These are phyloP conservation scores for Diplotaxis tenuifolia DNA, from an alignment of 345 rosid genomes.

Conservation along the genomic window DNA sequence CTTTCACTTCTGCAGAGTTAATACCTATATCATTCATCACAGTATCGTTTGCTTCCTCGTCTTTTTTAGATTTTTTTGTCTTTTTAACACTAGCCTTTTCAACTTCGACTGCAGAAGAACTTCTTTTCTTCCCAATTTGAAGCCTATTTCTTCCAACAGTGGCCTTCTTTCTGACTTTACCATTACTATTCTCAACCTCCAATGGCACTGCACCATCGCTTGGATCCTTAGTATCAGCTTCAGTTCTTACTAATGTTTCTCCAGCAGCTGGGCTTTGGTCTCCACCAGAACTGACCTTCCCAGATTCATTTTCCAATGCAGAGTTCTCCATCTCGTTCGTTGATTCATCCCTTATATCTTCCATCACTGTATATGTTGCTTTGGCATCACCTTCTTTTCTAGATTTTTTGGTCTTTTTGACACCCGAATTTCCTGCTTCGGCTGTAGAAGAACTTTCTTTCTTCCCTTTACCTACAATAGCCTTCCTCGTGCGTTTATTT, in stretches of 20 bases:
- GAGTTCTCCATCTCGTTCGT: slow-evolving; percentile 49
- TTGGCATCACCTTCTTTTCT: slow-evolving; percentile 24
- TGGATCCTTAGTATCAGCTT: slow-evolving; percentile 21
- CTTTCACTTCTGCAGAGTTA: no score
- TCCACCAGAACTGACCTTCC: slow-evolving; percentile 23
- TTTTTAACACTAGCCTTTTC: no score
- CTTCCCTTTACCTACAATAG: slow-evolving; percentile 32
- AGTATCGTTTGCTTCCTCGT: no score
- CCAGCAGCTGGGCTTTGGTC: slow-evolving; percentile 24
- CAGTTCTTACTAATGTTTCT: slow-evolving; percentile 29
- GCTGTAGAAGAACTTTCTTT: slow-evolving; percentile 36
- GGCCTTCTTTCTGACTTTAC: no score
- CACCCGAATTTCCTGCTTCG: slow-evolving; percentile 27
- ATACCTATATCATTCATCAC: no score
- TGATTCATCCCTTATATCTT: slow-evolving; percentile 24
- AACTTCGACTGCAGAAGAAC: no score
- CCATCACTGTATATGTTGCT: slow-evolving; percentile 16
- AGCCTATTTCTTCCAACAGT: no score
- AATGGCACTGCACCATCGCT: not conserved
- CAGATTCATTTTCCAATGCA: slow-evolving; percentile 23
- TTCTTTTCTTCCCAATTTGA: no score
- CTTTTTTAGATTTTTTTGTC: no score
- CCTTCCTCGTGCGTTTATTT: slow-evolving; percentile 25
- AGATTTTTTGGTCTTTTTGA: slow-evolving; percentile 25
- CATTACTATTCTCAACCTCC: no score